Evolutionary conservation across 345 rosid species (phyloP), one percentile per base, ranked within the genome.

Genomic region (Linum trigynum): DNA sequence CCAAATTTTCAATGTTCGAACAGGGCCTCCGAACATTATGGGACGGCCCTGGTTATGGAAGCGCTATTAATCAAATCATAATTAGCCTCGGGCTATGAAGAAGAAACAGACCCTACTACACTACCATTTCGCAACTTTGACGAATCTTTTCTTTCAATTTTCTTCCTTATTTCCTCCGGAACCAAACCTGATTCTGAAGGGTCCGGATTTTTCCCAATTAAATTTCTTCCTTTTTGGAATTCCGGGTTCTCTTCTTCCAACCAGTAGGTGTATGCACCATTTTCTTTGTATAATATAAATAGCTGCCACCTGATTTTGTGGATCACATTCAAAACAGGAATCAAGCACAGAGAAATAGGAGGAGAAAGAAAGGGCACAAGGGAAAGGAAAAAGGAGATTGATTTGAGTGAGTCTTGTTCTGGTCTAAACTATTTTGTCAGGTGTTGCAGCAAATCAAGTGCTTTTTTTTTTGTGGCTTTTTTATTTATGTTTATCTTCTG

Each of bases 91-190:
- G 9, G 6, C 50, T 43, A 3, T 43, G 50, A 3, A 48, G 32
- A 23, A 23, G 32, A 23, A 23, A 23, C 32, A 37, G 5, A 50
- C 42, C 4, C 64, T 6, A 11, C 11, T 11, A 17, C 48, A 23
- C 32, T 65, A 15, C 45, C 82, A 79, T 85, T 74, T 59, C 84
- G 70, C 78, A 68, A 74, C 39, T 75, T 77, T 72, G 72, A 84
- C 77, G 89, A 66, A 67, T 77, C 57, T 23, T 23, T 23, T 53
- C 2, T 45, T 50, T 10, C 12, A 39, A 59, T 61, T 72, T 65
- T 68, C 70, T 66, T 59, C 66, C 5, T 42, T 48, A 63, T 39
- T 7, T 59, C 40, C 51, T 67, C n/a, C 10, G 38, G 8, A 38
- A 48, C 53, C 15, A 17, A 23, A 61, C 75, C 53, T 72, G 51